phyloP scores from a whole-genome alignment of 257 asterid genomes.

The Solanum chilense region DNA sequence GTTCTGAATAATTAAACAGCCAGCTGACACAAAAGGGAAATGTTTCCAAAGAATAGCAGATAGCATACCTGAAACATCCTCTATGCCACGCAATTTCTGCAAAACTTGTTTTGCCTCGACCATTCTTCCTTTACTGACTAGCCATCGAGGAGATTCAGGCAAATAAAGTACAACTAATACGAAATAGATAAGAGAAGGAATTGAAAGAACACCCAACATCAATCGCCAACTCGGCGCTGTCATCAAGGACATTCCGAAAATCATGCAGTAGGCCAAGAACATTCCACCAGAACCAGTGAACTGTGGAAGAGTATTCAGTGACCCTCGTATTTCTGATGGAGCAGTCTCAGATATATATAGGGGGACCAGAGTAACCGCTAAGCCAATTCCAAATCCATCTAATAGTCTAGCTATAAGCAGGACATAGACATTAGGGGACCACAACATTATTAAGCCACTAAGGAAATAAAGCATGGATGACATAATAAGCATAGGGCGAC shows the following conservation, averaged over 20 bases:
- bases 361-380: slow-evolving; percentile 69
- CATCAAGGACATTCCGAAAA: slow-evolving; percentile 55
- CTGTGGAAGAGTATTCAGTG: slow-evolving; percentile 71
- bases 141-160: slow-evolving; percentile 90
- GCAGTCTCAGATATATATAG: slow-evolving; percentile 82
- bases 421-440: slow-evolving; percentile 76
- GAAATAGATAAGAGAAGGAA: slow-evolving; percentile 64
- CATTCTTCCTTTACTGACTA: slow-evolving; percentile 79
- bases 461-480: slow-evolving; percentile 61
- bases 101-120: slow-evolving; percentile 54
- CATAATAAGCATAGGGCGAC: slow-evolving; percentile 74
- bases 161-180: slow-evolving; percentile 40
- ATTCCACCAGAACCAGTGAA: slow-evolving; percentile 68
- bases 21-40: not conserved
- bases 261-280: slow-evolving; percentile 73
- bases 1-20: not conserved
- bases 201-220: slow-evolving; percentile 75
- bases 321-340: slow-evolving; percentile 69
- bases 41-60: not conserved
- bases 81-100: slow-evolving; percentile 66
- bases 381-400: slow-evolving; percentile 73
- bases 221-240: slow-evolving; percentile 63
- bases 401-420: slow-evolving; percentile 61
- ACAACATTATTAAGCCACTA: slow-evolving; percentile 67
- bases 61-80: slow-evolving; percentile 65